Base-by-base conservation (phyloP, 208 protist genomes). In the Trypanosoma brucei region DNA sequence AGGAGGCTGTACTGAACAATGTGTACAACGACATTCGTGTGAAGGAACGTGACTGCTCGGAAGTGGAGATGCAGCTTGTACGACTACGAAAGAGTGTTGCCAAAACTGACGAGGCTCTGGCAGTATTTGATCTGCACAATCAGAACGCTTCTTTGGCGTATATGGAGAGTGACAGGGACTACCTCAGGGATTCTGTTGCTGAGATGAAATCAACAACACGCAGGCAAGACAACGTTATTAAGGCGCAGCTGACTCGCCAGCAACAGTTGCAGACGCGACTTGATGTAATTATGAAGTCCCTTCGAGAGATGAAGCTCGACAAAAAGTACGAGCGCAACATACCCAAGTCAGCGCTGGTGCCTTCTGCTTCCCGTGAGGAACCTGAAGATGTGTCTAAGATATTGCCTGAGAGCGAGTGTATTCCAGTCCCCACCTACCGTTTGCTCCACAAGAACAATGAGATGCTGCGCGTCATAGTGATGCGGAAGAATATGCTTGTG, bases 401-500 rank as follows among this genome's bases (percentile, higher is more conserved):
- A 62, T 55, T 93, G 40, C 91, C 91, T 13, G 75, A 85, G 46
- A 70, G 83, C 33, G 91, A 96, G 74, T 67, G 48, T 58, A 81
- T 96, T 37, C 87, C 88, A 11, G 65, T 96, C 55, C 79, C 92
- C 62, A 91, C 88, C 6, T 92, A 91, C 69, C 83, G 84, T 11
- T 83, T 96, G 9, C 72, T 96, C 9, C 84, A 83, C 64, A 88
- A 92, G 71, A 88, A 93, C 72, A 88, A 90, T 39, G 84, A 93
- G 59, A 81, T 85, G 78, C 84, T 93, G 80, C 70, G 78, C 55
- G 82, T 75, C 14, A 90, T 70, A 56, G 78, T 93, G 53, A 80
- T 81, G 13, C 87, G 88, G 52, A 96, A 94, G 76, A 89, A 94
- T 64, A 92, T 96, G 83, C 68, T 96, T 36, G 84, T 92, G 58